Percentiles rank a stretch among this genome's conserved stretches.
These are phyloP conservation scores for Allomyces macrogynus DNA, from an alignment of 192 early-diverging fungal genomes.

Conservation along the genomic window DNA sequence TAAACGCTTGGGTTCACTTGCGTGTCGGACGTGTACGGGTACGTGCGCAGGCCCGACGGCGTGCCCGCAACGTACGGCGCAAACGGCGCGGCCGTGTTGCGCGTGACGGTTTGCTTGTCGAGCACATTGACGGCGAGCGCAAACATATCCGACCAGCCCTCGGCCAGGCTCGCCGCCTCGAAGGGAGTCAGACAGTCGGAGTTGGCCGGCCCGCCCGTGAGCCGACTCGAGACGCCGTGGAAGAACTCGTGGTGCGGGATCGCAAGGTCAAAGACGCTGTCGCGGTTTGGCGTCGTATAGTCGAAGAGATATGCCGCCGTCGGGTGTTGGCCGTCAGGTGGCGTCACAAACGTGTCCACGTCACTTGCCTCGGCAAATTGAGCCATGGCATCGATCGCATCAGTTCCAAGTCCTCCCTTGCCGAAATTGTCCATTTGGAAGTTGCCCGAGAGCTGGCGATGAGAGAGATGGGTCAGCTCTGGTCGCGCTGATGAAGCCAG, in stretches of 20 bases:
- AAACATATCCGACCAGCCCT: slow-evolving; percentile 91
- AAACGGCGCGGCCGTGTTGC: slow-evolving; percentile 36
- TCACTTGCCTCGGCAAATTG: slow-evolving; percentile 80
- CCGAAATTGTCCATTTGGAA: slow-evolving; percentile 79
- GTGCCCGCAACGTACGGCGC: slow-evolving; percentile 60
- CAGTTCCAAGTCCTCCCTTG: slow-evolving; percentile 47
- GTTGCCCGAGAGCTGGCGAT: slow-evolving; percentile 35
- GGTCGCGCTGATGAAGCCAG: no score
- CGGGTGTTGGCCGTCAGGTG: slow-evolving; percentile 77
- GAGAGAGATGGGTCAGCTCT: no score
- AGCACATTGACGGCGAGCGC: slow-evolving; percentile 45
- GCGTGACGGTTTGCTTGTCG: slow-evolving; percentile 27
- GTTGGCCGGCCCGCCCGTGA: slow-evolving; percentile 46
- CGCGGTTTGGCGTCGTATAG: no score
- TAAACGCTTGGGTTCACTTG: slow-evolving; percentile 13
- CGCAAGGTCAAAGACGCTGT: no score
- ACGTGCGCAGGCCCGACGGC: slow-evolving; percentile 3
- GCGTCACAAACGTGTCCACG: slow-evolving; percentile 86
- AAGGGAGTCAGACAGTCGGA: slow-evolving; percentile 66
- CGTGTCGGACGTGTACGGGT: slow-evolving; percentile 20
- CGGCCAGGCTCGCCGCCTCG: slow-evolving; percentile 76
- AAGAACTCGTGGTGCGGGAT: no score
- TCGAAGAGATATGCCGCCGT: no score
- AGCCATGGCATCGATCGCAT: slow-evolving; percentile 73
- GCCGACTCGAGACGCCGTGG: neutral